These are phyloP conservation scores for Haplosporangium sp. DNA, from an alignment of 371 early-diverging fungal genomes.

Conservation along the genomic window DNA sequence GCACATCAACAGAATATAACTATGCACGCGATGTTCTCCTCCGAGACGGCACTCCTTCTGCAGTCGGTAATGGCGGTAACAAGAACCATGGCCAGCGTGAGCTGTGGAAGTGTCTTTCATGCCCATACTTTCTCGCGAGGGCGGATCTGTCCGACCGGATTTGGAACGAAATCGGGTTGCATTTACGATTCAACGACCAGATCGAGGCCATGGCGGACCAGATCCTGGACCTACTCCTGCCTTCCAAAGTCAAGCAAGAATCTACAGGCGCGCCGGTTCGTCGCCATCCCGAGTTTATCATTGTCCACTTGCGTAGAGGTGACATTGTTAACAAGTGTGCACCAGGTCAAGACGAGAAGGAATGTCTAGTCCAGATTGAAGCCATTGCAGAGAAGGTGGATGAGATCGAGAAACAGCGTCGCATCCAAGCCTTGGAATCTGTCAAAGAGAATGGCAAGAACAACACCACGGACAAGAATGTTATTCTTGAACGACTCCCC, in stretches of 20 bases:
- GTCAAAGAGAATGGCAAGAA: too few species aligned
- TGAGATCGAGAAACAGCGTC: conserved; percentile 32
- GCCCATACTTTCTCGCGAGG: conserved; percentile 36
- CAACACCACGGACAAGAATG: conserved; percentile 6
- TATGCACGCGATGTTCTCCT: conserved; percentile 35
- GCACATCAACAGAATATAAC: conserved; percentile 13
- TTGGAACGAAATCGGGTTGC: conserved; percentile 38
- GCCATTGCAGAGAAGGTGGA: conserved; percentile 45
- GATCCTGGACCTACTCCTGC: conserved; percentile 27
- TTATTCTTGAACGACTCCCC: conserved; percentile 24
- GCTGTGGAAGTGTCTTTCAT: conserved; percentile 41
- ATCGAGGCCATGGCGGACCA: conserved; percentile 34
- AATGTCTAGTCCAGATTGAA: conserved; percentile 49
- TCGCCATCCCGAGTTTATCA: conserved; percentile 44
- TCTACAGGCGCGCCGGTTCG: conserved; percentile 2
- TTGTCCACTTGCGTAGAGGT: conserved; percentile 43
- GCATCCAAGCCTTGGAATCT: conserved; percentile 15
- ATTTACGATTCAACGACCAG: conserved; percentile 29
- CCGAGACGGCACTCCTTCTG: conserved; percentile 16
- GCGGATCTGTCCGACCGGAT: conserved; percentile 11
- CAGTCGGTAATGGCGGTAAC: too few species aligned
- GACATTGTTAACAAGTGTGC: conserved; percentile 49
- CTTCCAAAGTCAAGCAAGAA: background rate
- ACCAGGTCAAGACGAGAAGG: conserved; percentile 28
- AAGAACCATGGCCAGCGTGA: conserved; percentile 5